Evolutionary conservation across 1,284 basidiomycete genomes (phyloP).

Genomic region (Tylopilus orsonianus): DNA sequence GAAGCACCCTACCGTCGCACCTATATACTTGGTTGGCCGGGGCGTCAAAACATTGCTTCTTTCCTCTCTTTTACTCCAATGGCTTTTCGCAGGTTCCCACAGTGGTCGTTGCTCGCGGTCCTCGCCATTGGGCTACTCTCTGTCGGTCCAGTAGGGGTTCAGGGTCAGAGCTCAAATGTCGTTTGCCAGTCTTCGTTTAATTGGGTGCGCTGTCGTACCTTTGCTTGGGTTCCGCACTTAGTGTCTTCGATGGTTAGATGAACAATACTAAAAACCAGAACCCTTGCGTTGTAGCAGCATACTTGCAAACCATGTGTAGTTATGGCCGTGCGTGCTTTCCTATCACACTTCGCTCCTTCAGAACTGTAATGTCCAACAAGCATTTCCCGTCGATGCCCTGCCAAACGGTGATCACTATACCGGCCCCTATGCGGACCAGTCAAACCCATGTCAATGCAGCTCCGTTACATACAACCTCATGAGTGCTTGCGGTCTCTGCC

Average conservation of each 20-base stretch:
- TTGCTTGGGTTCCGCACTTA: background rate
- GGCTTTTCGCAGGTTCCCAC: slow-evolving; percentile 1
- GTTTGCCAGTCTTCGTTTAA: slow-evolving; percentile 20
- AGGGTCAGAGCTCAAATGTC: slow-evolving; percentile 24
- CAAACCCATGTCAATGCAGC: slow-evolving; percentile 34
- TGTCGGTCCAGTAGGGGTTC: slow-evolving; percentile 9
- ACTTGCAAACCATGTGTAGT: slow-evolving; percentile 32
- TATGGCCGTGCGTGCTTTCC: slow-evolving; percentile 28
- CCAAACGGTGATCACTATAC: slow-evolving; percentile 15
- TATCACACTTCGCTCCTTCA: background rate
- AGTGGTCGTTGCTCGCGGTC: slow-evolving; percentile 18
- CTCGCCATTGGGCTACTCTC: slow-evolving; percentile 19
- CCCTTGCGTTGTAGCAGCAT: slow-evolving; percentile 38
- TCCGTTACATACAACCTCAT: slow-evolving; percentile 33
- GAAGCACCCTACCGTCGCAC: no score
- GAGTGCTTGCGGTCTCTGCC: slow-evolving; percentile 37
- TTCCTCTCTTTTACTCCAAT: slow-evolving; percentile 12
- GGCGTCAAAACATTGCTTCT: background rate
- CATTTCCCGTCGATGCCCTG: slow-evolving; percentile 22
- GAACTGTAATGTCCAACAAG: slow-evolving; percentile 20
- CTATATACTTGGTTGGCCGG: no score
- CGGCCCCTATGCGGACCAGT: slow-evolving; percentile 19
- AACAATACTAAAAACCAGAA: slow-evolving; percentile 33
- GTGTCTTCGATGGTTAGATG: slow-evolving; percentile 25
- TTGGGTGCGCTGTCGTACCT: slow-evolving; percentile 24